Percentiles rank a stretch among this genome's conserved stretches.
These are phyloP conservation scores for Fusarium coicis DNA, from an alignment of 2,329 filamentous ascomycete species.

Conservation along the genomic window DNA sequence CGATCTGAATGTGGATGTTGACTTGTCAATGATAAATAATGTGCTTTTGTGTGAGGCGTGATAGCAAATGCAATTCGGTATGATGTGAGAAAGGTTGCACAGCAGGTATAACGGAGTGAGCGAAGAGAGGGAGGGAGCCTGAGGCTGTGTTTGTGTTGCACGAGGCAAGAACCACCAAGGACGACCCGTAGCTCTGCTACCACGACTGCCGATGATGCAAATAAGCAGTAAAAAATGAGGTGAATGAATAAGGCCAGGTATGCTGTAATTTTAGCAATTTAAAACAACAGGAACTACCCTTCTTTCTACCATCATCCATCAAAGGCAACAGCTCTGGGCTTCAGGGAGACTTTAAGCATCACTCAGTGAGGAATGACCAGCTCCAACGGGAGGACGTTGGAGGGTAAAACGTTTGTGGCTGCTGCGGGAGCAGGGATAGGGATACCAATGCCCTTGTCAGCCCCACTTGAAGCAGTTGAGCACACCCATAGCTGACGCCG, in stretches of 20 bases:
- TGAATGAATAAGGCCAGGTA: constrained; percentile 9
- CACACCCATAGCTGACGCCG: constrained; percentile 24
- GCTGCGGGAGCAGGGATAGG: constrained; percentile 43
- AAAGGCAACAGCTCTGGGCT: constrained; percentile 25
- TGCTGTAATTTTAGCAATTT: constrained; percentile 6
- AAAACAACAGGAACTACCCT: constrained; percentile 3
- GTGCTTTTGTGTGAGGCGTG: constrained; percentile 34
- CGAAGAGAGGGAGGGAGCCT: constrained; percentile 18
- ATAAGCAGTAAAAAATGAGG: constrained; percentile 7
- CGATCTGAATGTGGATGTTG: constrained; percentile 12
- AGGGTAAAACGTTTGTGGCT: constrained; percentile 39
- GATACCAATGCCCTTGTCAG: constrained; percentile 31
- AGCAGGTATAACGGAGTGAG: constrained; percentile 38
- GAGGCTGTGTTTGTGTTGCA: constrained; percentile 28
- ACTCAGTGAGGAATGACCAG: constrained; percentile 37
- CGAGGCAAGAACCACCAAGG: constrained; percentile 33
- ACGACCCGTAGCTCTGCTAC: constrained; percentile 13
- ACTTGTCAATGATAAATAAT: constrained; percentile 26
- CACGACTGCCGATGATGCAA: constrained; percentile 3
- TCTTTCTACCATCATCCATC: constrained; percentile 10
- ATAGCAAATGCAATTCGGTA: constrained; percentile 2
- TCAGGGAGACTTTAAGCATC: constrained; percentile 43
- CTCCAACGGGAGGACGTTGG: constrained; percentile 37
- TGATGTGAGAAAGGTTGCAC: constrained; percentile 21
- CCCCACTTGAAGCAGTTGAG: constrained; percentile 21